Percentiles rank a stretch among this genome's conserved stretches.
These are phyloP conservation scores for Sclerotinia spermophila DNA, from an alignment of 2,329 filamentous ascomycete genomes.

Conservation along the genomic window DNA sequence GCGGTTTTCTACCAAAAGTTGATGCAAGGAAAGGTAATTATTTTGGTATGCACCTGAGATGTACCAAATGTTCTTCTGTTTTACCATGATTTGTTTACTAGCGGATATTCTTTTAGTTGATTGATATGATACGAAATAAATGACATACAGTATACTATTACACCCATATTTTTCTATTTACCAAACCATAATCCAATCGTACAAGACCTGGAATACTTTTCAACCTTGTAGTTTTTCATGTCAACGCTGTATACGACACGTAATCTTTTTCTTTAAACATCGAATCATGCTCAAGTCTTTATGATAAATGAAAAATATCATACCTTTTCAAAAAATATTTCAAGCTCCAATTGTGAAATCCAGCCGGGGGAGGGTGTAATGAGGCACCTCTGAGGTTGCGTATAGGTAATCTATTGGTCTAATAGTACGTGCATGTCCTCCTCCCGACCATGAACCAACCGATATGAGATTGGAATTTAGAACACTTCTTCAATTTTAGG, in stretches of 20 bases:
- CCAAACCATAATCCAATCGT: neutral
- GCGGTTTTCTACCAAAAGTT: neutral
- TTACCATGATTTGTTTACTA: conserved; percentile 1
- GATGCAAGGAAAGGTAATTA: neutral
- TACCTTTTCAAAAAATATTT: too few relatives aligned
- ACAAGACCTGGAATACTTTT: neutral
- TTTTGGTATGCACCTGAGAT: neutral
- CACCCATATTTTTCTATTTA: neutral
- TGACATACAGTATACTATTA: neutral
- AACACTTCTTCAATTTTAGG: too few relatives aligned
- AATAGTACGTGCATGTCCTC: too few relatives aligned
- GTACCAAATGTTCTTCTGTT: neutral
- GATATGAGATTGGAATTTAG: too few relatives aligned
- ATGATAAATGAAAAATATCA: too few relatives aligned
- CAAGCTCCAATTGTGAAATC: too few relatives aligned
- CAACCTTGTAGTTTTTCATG: neutral
- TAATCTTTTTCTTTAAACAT: too few relatives aligned
- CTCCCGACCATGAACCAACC: too few relatives aligned
- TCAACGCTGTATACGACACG: neutral
- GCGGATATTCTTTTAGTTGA: neutral
- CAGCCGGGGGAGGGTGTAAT: too few relatives aligned
- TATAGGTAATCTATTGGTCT: too few relatives aligned
- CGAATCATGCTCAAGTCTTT: too few relatives aligned
- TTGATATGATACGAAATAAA: conserved; percentile 5
- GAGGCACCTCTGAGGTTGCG: too few relatives aligned